Evolutionary conservation across 306 rosid genomes (phyloP).

Genomic region (Rosa multiflora): DNA sequence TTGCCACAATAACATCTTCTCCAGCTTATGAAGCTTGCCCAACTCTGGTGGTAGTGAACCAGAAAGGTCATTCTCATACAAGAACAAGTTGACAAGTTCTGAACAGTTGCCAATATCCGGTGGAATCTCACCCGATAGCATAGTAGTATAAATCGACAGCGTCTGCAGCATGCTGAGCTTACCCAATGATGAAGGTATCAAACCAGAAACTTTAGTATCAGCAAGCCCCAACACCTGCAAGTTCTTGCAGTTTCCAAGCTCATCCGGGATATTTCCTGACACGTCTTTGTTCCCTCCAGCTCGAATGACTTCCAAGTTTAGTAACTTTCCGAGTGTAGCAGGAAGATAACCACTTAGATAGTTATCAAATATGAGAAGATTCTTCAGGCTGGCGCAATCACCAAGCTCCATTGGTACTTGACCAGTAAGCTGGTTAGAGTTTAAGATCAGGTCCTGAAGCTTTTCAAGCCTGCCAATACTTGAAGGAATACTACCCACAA

Average conservation of each 20-base stretch:
- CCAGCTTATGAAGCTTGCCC: conserved; percentile 71
- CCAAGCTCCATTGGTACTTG: conserved; percentile 59
- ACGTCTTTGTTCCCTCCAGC: conserved; percentile 81
- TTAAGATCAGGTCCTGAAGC: conserved; percentile 60
- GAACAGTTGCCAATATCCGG: conserved; percentile 80
- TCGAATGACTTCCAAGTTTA: conserved; percentile 53
- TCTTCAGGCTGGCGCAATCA: conserved; percentile 53
- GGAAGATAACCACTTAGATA: conserved; percentile 56
- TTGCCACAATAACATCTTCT: conserved; percentile 80
- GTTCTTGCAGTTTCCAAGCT: conserved; percentile 65
- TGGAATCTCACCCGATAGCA: conserved; percentile 83
- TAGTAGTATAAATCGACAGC: conserved; percentile 67
- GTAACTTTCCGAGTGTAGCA: conserved; percentile 48
- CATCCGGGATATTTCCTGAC: conserved; percentile 59
- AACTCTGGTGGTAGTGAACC: conserved; percentile 67
- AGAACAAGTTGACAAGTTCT: conserved; percentile 69
- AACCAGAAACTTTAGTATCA: conserved; percentile 70
- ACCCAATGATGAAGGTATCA: conserved; percentile 69
- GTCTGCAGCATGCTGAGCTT: conserved; percentile 56
- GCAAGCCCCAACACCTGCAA: conserved; percentile 68
- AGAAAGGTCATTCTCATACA: conserved; percentile 67
- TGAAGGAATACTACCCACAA: conserved; percentile 59
- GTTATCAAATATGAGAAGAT: conserved; percentile 61
- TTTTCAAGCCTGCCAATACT: conserved; percentile 58
- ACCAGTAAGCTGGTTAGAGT: conserved; percentile 77